phyloP scores from a whole-genome alignment of 2,329 filamentous ascomycete genomes.

The Aspergillus felis region DNA sequence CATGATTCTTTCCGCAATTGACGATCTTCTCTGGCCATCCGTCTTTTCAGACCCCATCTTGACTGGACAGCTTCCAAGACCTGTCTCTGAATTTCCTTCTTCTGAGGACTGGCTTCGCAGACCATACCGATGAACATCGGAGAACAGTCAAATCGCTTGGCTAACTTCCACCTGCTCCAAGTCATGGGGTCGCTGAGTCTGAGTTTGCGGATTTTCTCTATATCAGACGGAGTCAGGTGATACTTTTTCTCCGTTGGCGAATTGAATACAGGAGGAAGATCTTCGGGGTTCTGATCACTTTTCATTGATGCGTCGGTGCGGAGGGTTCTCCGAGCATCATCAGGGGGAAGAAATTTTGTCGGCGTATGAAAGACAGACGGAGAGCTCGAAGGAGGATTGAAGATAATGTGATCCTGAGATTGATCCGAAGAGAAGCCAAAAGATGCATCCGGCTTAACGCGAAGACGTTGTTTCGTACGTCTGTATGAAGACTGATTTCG shows the following conservation, averaged over 20 bases:
- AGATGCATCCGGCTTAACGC: slow-evolving; percentile 51
- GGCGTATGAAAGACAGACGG: slow-evolving; percentile 64
- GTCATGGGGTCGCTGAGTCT: slow-evolving; percentile 52
- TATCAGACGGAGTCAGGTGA: slow-evolving; percentile 54
- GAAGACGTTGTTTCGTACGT: slow-evolving; percentile 48
- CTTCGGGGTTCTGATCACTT: slow-evolving; percentile 15
- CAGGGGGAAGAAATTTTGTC: slow-evolving; percentile 58
- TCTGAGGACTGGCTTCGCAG: slow-evolving; percentile 49
- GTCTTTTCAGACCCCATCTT: slow-evolving; percentile 58
- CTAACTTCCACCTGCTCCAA: slow-evolving; percentile 58
- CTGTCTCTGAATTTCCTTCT: slow-evolving; percentile 45
- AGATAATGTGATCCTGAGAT: slow-evolving; percentile 54
- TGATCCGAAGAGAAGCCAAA: slow-evolving; percentile 40
- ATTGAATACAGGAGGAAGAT: slow-evolving; percentile 49
- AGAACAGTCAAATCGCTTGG: slow-evolving; percentile 61
- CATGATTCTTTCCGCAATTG: slow-evolving; percentile 57
- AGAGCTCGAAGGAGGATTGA: slow-evolving; percentile 62
- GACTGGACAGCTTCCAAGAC: slow-evolving; percentile 53
- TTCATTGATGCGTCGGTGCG: slow-evolving; percentile 33
- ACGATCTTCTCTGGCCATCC: slow-evolving; percentile 59
- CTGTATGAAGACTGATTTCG: slow-evolving; percentile 49
- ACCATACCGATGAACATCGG: slow-evolving; percentile 61
- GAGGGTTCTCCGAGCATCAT: slow-evolving; percentile 52
- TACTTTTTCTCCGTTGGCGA: slow-evolving; percentile 56
- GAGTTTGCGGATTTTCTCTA: slow-evolving; percentile 57